Base-by-base conservation (phyloP, 352 stramenopile genomes). In the Hyaloperonospora arabidopsidis region DNA sequence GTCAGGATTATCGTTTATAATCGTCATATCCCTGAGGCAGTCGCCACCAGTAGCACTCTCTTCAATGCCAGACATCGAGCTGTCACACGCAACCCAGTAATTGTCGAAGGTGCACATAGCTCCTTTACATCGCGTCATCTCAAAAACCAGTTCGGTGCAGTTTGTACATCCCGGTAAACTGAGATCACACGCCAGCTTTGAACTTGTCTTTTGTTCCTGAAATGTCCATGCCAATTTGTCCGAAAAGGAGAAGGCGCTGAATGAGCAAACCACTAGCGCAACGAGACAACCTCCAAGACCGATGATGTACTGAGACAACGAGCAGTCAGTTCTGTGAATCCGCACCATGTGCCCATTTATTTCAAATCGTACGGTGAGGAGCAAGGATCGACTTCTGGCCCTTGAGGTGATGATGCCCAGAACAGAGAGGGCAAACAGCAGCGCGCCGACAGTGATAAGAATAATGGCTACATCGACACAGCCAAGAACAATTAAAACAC, bases 151-250 rank as follows among this genome's bases (percentile, higher is more conserved):
- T 32, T 65, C 59, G 2, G 80, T 87, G 59, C 83, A 93, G 52
- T 93, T 93, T 44, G 75, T 77, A 63, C 83, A 93, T n/a, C 77
- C 75, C 0, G 62, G 55, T 5, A 93, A 65, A 22, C 62, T 52
- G 22, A 87, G 77, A 47, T 86, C 70, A 47, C 83, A 93, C n/a
- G 80, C 81, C 46, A 93, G 50, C 1, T 63, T 62, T 18, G 63
- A 70, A 22, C 57, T 70, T 22, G 66, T 61, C 40, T 8, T 32
- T 32, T 78, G 68, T 14, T 60, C 52, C 41, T 74, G 71, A 57
- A 87, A 87, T 8, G 70, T 72, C 13, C 59, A 68, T 1, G 67
- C 76, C n/a, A 89, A 40, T 14, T 78, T 60, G 15, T 77, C 76
- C 7, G 79, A 84, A 49, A 85, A 76, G 8, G 70, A 74, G 53